Percentiles rank a stretch among this genome's conserved stretches.
These are phyloP conservation scores for Clitoria ternatea DNA, from an alignment of 306 rosid species.

Conservation along the genomic window DNA sequence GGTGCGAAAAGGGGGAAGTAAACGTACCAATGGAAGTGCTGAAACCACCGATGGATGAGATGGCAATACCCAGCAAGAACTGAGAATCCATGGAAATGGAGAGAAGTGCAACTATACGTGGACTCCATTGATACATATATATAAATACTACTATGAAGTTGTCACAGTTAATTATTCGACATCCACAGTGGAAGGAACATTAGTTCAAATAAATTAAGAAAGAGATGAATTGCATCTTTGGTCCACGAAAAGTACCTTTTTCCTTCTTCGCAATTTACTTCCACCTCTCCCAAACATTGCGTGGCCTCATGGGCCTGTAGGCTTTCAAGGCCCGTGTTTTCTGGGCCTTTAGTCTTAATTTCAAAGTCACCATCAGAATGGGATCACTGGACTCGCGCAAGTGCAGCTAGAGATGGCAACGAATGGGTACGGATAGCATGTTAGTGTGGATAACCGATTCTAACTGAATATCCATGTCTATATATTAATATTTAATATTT, in stretches of 20 bases:
- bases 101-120: neutral
- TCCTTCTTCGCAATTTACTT: neutral
- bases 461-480: too few relatives aligned
- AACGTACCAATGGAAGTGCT: constrained; percentile 90
- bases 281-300: too few relatives aligned
- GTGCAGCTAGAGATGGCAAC: too few relatives aligned
- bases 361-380: too few relatives aligned
- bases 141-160: neutral
- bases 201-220: constrained; percentile 18
- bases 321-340: neutral
- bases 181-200: neutral
- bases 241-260: constrained; percentile 32
- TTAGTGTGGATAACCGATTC: too few relatives aligned
- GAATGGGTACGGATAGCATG: too few relatives aligned
- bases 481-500: too few relatives aligned
- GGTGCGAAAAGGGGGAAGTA: neutral
- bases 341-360: neutral
- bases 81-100: constrained; percentile 88
- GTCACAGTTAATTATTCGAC: neutral
- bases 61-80: constrained; percentile 66
- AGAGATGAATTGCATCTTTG: constrained; percentile 34
- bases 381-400: neutral
- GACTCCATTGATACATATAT: neutral
- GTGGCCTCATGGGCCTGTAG: too few relatives aligned
- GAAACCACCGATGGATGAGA: constrained; percentile 82